Conservation (phyloP, 1,284 basidiomycete genomes). For the Sutorius eximius region DNA sequence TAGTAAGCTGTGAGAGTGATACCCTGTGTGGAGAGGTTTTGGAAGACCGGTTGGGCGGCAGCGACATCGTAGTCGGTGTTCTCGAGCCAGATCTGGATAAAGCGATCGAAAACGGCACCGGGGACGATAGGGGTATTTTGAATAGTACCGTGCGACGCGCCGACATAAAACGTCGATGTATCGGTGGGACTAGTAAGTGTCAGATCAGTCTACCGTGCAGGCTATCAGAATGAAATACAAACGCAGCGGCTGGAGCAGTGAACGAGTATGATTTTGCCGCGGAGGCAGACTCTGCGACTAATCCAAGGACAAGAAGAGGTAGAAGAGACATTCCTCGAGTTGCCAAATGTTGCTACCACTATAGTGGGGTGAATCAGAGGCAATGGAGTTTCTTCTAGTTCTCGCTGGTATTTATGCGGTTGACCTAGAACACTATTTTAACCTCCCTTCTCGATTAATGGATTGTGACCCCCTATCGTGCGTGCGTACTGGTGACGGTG, state of each 20-base stretch:
- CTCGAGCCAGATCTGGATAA: conserved; percentile 55
- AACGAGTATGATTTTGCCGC: conserved; percentile 20
- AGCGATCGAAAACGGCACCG: conserved; percentile 52
- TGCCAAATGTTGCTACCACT: background rate
- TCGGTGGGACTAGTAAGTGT: conserved; percentile 22
- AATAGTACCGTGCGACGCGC: conserved; percentile 26
- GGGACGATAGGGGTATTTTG: conserved; percentile 23
- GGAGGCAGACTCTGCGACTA: conserved; percentile 15
- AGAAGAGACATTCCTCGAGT: conserved; percentile 13
- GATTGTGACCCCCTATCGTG: background rate
- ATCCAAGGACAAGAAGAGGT: conserved; percentile 18
- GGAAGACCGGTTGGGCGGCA: conserved; percentile 42
- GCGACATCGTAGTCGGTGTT: conserved; percentile 51
- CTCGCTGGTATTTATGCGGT: conserved; percentile 16
- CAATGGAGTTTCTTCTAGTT: background rate
- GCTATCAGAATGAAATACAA: conserved; percentile 4
- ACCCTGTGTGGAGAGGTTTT: conserved; percentile 51
- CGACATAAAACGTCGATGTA: conserved; percentile 29
- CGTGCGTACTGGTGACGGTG: background rate
- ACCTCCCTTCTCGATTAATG: background rate
- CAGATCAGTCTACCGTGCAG: conserved; percentile 1
- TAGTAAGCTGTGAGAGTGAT: conserved; percentile 54
- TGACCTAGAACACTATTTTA: background rate
- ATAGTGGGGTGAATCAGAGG: background rate
- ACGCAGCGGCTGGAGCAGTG: conserved; percentile 29